Base-by-base conservation (phyloP, 1,284 basidiomycete species). In the Ceraceosorus bombacis region DNA sequence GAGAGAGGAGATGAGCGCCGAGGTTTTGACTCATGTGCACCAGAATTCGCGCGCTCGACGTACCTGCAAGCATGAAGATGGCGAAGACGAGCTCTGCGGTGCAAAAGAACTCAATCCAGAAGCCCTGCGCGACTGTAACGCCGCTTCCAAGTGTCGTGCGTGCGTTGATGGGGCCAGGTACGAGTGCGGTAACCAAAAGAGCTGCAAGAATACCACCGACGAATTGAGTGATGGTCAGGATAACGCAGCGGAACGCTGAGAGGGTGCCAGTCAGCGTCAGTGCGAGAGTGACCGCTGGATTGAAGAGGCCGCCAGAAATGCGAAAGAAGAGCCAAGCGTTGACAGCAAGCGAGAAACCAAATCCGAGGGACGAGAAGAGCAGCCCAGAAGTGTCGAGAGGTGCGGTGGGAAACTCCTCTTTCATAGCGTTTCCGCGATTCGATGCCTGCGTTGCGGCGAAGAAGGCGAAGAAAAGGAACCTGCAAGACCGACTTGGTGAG, bases 251-350 rank as follows among this genome's bases (percentile, higher is more conserved):
- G 36, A 39, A 36, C 57, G 55, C 55, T n/a, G 27, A 27, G 37
- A 65, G 10, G 15, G 52, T 54, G 15, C 64, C 66, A 6, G 60
- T 57, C 8, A 69, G 57, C 46, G 84, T 79, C 49, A 88, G 80
- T 0, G 85, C 83, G 40, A 86, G 79, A 12, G 83, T 84, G 58
- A 89, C 82, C 59, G 85, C 82, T 0, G 87, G 87, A 70, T 88
- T 88, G 80, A 88, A 88, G 59, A 80, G 77, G 6, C 82, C 84
- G 6, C 85, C 86, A 0, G 85, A 86, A 49, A 85, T 81, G 46
- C 87, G 81, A 74, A 84, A 69, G 61, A 66, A 69, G 10, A 65
- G 63, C 67, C 65, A 64, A 7, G 66, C 39, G 51, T 17, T n/a
- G 8, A 27, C 27, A 9, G 15, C 17, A 12, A 9, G 13, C 51